Evolutionary conservation across 176 grass and related monocot species (phyloP).

Genomic region (Paspalum notatum): DNA sequence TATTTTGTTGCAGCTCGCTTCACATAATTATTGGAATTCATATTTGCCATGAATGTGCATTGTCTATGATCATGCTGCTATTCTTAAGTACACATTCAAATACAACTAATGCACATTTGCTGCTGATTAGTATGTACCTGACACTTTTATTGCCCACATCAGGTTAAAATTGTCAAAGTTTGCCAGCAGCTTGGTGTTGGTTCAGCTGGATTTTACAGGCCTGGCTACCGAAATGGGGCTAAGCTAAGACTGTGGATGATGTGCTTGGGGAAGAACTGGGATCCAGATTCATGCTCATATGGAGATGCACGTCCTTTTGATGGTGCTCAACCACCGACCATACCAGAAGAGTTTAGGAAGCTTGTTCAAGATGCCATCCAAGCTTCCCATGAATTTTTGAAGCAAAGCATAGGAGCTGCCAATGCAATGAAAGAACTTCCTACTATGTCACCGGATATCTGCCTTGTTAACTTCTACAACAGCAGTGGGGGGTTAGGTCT

Average conservation of each 20-base stretch:
- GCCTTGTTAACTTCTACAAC: conserved; percentile 64
- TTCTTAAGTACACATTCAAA: neutral
- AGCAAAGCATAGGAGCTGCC: neutral
- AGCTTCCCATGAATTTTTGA: conserved; percentile 45
- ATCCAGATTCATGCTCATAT: conserved; percentile 53
- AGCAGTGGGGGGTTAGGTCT: conserved; percentile 51
- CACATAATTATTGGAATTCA: neutral
- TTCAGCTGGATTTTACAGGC: conserved; percentile 57
- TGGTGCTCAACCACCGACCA: conserved; percentile 47
- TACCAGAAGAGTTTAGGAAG: conserved; percentile 49
- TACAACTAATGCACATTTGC: neutral
- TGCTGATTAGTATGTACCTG: neutral
- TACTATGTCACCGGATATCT: conserved; percentile 58
- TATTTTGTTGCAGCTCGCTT: neutral
- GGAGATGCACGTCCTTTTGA: conserved; percentile 37
- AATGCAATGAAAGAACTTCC: conserved; percentile 40
- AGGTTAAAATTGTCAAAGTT: conserved; percentile 62
- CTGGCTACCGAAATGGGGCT: conserved; percentile 52
- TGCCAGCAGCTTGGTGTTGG: conserved; percentile 57
- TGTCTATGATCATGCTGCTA: neutral
- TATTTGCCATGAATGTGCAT: neutral
- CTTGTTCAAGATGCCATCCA: conserved; percentile 43
- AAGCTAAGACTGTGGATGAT: conserved; percentile 60
- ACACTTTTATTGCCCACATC: neutral
- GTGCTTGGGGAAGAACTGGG: conserved; percentile 74